Conservation (phyloP, 2,329 filamentous ascomycete genomes). For the Pseudopithomyces maydicus region DNA sequence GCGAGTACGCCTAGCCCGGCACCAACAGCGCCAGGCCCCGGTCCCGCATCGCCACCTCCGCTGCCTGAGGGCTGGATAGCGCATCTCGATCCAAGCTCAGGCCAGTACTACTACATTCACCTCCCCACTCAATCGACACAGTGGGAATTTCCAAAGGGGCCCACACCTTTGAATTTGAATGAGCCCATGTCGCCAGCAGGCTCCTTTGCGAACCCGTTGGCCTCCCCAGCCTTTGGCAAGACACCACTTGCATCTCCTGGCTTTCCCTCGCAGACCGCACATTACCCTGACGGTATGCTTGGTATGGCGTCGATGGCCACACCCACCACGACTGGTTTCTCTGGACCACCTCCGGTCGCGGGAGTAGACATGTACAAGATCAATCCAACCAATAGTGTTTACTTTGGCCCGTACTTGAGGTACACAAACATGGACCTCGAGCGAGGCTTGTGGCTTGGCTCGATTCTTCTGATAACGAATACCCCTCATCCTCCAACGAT, state of each 20-base stretch:
- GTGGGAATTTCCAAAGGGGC: slow-evolving; percentile 98
- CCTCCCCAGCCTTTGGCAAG: slow-evolving; percentile 60
- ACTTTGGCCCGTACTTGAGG: slow-evolving; percentile 93
- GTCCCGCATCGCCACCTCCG: slow-evolving; percentile 84
- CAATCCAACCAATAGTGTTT: slow-evolving; percentile 91
- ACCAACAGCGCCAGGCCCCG: slow-evolving; percentile 55
- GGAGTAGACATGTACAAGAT: slow-evolving; percentile 96
- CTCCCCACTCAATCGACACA: slow-evolving; percentile 93
- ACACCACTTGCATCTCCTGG: slow-evolving; percentile 76
- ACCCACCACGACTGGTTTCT: slow-evolving; percentile 80
- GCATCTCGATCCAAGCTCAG: slow-evolving; percentile 91
- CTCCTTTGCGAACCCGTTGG: slow-evolving; percentile 51
- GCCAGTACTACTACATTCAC: slow-evolving; percentile 99
- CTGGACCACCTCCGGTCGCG: slow-evolving; percentile 82
- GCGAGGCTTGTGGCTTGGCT: slow-evolving; percentile 87
- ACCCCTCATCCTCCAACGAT: slow-evolving; percentile 92
- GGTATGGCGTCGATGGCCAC: slow-evolving; percentile 76
- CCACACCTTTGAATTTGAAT: slow-evolving; percentile 85
- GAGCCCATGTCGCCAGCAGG: slow-evolving; percentile 82
- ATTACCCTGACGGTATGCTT: slow-evolving; percentile 85
- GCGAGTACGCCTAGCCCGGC: slow-evolving; percentile 50
- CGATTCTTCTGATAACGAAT: slow-evolving; percentile 91
- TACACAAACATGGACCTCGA: slow-evolving; percentile 98
- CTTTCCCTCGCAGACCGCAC: slow-evolving; percentile 80
- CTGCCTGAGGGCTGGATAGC: slow-evolving; percentile 98